Evolutionary conservation across 139 green algal genomes (phyloP).

Genomic region (Nannochloris sp.): DNA sequence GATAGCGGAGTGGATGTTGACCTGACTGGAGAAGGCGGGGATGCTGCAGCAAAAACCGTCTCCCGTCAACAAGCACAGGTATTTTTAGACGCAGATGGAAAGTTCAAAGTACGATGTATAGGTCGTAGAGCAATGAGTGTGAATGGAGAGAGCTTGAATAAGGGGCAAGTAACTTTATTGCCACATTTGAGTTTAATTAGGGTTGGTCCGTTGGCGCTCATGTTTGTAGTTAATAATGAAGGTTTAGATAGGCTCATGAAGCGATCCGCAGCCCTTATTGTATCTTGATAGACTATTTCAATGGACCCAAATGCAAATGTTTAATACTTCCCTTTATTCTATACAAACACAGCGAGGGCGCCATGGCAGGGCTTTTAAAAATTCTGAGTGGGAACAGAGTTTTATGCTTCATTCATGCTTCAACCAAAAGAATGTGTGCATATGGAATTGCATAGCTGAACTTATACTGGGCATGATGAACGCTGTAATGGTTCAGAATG

Average conservation of each 20-base stretch:
- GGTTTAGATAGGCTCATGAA: not conserved
- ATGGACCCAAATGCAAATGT: too few relatives aligned
- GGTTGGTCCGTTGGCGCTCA: constrained; percentile 25
- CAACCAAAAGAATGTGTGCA: too few relatives aligned
- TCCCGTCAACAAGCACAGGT: constrained; percentile 39
- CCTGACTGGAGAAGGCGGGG: constrained; percentile 12
- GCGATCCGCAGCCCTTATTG: constrained; percentile 3
- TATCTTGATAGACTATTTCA: too few relatives aligned
- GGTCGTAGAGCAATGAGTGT: constrained; percentile 29
- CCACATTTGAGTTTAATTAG: constrained; percentile 42
- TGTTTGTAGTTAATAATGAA: constrained; percentile 39
- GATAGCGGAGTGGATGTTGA: constrained; percentile 41
- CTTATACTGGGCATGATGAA: not conserved
- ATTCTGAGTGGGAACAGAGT: too few relatives aligned
- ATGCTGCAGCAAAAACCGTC: constrained; percentile 18
- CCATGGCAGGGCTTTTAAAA: too few relatives aligned
- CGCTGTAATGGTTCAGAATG: not conserved
- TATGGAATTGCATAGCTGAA: too few relatives aligned
- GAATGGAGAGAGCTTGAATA: constrained; percentile 27
- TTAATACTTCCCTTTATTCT: too few relatives aligned
- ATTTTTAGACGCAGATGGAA: constrained; percentile 41
- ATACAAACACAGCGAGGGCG: too few relatives aligned
- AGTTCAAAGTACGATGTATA: constrained; percentile 44
- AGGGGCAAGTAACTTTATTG: constrained; percentile 12
- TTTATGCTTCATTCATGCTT: too few relatives aligned